Conservation (phyloP, 345 rosid genomes). For the Euphorbia pulcherrima region DNA sequence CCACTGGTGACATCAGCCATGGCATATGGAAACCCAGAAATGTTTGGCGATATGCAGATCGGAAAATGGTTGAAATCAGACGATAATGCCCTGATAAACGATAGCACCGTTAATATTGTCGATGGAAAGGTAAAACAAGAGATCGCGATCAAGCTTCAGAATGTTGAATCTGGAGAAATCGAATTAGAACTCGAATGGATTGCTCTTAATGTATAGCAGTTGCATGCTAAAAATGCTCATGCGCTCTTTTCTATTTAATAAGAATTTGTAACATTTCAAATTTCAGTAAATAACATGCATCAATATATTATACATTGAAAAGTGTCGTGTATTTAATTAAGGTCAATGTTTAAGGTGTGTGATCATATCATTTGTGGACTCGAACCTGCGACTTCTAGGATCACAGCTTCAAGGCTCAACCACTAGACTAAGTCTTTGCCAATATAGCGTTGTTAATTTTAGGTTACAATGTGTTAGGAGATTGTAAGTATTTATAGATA, state of each 20-base stretch:
- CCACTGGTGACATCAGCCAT: constrained; percentile 88
- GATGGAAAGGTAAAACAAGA: constrained; percentile 91
- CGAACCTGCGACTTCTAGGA: no score
- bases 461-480: no score
- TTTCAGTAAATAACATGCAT: not conserved
- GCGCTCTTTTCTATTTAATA: not conserved
- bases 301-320: no score
- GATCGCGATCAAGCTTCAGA: constrained; percentile 74
- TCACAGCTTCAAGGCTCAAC: no score
- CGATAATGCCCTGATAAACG: constrained; percentile 83
- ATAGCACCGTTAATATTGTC: constrained; percentile 73
- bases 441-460: no score
- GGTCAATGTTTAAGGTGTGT: no score
- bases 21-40: constrained; percentile 85
- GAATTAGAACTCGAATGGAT: constrained; percentile 78
- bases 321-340: no score
- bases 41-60: constrained; percentile 91
- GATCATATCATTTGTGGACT: no score
- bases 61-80: constrained; percentile 89
- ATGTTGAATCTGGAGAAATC: constrained; percentile 86
- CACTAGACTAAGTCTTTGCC: no score
- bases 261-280: constrained; percentile 12
- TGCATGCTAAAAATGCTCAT: not conserved
- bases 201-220: constrained; percentile 65
- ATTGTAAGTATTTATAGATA: no score